Evolutionary conservation across 1,139 yeast species (phyloP).

Genomic region (Magnusiomyces fungicola): DNA sequence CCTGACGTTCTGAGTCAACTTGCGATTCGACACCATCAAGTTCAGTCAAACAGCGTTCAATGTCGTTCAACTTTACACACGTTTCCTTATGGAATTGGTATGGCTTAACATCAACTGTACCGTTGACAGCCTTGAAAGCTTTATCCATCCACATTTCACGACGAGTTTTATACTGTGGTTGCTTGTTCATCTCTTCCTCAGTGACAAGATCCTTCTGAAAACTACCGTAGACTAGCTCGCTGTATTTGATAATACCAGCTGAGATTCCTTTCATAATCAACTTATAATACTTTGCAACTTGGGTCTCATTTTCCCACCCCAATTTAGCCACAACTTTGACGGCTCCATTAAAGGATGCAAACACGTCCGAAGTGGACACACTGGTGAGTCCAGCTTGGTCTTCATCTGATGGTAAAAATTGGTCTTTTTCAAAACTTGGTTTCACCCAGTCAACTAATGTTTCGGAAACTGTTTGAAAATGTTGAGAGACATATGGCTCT

Average conservation of each 20-base stretch:
- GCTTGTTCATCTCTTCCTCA: conserved; percentile 28
- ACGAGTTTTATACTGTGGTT: conserved; percentile 23
- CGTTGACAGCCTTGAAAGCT: conserved; percentile 40
- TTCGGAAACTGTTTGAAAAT: conserved; percentile 50
- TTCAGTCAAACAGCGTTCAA: conserved; percentile 54
- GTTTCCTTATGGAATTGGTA: conserved; percentile 56
- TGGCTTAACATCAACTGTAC: conserved; percentile 41
- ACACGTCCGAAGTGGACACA: conserved; percentile 60
- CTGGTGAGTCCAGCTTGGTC: conserved; percentile 37
- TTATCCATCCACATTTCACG: conserved; percentile 35
- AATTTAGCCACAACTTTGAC: conserved; percentile 47
- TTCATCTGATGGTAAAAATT: conserved; percentile 44
- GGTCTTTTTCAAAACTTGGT: conserved; percentile 50
- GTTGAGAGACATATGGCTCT: conserved; percentile 47
- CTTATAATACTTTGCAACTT: conserved; percentile 54
- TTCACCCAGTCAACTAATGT: conserved; percentile 45
- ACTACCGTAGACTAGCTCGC: conserved; percentile 40
- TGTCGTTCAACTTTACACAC: conserved; percentile 69
- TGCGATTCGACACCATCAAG: conserved; percentile 54
- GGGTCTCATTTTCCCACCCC: conserved; percentile 57
- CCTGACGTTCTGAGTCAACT: conserved; percentile 55
- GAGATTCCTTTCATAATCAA: conserved; percentile 53
- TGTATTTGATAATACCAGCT: conserved; percentile 50
- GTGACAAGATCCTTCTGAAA: conserved; percentile 44
- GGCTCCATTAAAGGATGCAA: conserved; percentile 54